Percentiles rank a stretch among this genome's conserved stretches.
Evolutionary conservation across 2,329 filamentous ascomycete genomes (phyloP).

Genomic region (Ophiostoma angusticollis): DNA sequence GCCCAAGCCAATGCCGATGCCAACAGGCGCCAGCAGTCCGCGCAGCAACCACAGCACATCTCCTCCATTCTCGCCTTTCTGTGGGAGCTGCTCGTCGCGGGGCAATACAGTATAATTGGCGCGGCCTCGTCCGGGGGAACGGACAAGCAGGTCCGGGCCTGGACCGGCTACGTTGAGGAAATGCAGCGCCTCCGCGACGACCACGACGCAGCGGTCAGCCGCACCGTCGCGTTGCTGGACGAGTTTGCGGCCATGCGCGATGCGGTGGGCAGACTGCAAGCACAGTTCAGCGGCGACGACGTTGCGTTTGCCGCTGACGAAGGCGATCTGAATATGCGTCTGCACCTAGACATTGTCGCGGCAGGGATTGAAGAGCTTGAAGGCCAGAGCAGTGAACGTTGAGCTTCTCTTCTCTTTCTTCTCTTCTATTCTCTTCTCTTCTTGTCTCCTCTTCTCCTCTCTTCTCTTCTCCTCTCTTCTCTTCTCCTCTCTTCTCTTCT

Average conservation of each 20-base stretch:
- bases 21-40: not conserved
- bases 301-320: not conserved
- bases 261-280: constrained; percentile 3
- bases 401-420: not conserved
- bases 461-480: not conserved
- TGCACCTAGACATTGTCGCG: constrained; percentile 10
- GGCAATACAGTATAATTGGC: not conserved
- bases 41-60: not conserved
- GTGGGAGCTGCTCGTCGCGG: not conserved
- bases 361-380: constrained; percentile 8
- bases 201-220: constrained; percentile 3
- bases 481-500: not conserved
- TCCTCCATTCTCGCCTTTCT: not conserved
- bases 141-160: not conserved
- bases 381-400: not conserved
- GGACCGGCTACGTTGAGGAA: constrained; percentile 5
- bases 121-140: too few species aligned
- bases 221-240: constrained; percentile 1
- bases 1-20: too few species aligned
- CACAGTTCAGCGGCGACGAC: not conserved
- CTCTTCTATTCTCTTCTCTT: not conserved
- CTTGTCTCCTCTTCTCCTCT: not conserved
- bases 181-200: constrained; percentile 2
- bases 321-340: constrained; percentile 4
- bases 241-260: constrained; percentile 7